These are phyloP conservation scores for Elsinoe batatas DNA, from an alignment of 2,329 filamentous ascomycete genomes.

Conservation along the genomic window DNA sequence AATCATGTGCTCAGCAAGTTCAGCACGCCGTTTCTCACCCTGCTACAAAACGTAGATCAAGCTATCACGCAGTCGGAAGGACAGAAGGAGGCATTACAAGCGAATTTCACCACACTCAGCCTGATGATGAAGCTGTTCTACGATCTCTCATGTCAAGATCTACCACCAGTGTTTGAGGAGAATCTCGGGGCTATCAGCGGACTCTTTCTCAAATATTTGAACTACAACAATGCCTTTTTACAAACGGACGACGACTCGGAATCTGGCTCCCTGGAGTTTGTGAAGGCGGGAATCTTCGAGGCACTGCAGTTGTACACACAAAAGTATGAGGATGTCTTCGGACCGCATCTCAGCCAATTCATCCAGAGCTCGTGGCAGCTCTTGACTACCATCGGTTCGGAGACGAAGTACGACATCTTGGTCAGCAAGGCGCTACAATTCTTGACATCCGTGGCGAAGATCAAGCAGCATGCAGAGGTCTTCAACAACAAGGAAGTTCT, in stretches of 20 bases:
- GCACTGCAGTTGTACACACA: constrained; percentile 79
- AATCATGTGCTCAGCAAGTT: constrained; percentile 89
- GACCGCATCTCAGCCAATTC: constrained; percentile 68
- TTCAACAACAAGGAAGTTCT: constrained; percentile 78
- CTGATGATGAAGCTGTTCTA: constrained; percentile 86
- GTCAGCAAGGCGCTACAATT: constrained; percentile 94
- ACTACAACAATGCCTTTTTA: constrained; percentile 74
- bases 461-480: constrained; percentile 63
- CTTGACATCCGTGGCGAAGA: constrained; percentile 76
- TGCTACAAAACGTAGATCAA: constrained; percentile 65
- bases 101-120: constrained; percentile 76
- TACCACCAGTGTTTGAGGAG: constrained; percentile 89
- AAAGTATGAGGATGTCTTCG: constrained; percentile 94
- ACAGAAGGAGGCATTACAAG: constrained; percentile 64
- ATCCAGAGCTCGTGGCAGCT: constrained; percentile 86
- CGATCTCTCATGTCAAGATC: constrained; percentile 93
- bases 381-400: constrained; percentile 71
- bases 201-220: constrained; percentile 85
- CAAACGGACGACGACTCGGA: constrained; percentile 84
- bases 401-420: constrained; percentile 88
- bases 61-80: constrained; percentile 63
- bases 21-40: constrained; percentile 67
- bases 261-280: constrained; percentile 70
- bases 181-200: constrained; percentile 66
- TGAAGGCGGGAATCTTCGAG: constrained; percentile 91